Base-by-base conservation (phyloP, 306 rosid species). In the Fagus crenata region DNA sequence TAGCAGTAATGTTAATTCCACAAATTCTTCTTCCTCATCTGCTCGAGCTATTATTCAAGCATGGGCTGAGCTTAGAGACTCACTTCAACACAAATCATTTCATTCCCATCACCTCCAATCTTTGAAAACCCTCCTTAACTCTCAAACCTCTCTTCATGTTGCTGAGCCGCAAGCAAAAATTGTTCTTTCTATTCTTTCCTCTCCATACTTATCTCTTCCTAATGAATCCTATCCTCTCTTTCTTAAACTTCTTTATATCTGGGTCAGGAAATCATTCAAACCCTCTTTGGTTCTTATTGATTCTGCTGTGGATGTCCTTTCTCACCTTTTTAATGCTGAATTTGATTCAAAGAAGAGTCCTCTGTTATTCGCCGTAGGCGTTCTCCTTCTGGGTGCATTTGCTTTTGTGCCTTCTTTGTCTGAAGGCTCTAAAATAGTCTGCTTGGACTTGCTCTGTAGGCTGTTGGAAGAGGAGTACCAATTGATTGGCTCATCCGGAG, bases 121-220 rank as follows among this genome's bases (percentile, higher is more conserved):
- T 65, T 90, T 92, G 28, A 87, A 86, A 69, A 86, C 84, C 81
- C 89, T 94, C 1, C 84, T 84, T 31, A 85, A 82, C 84, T 90
- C 96, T 7, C 95, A 87, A 69, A 46, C 82, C 1, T 88, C 97
- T 8, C 92, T 94, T 14, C 91, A 90, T 67, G 97, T 92, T 22
- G 93, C 96, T 3, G 96, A 92, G 32, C 95, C 98, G 3, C 98
- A 90, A 73, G 97, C 93, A 2, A 88, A 79, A 81, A 89, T 94
- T 79, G 73, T 92, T 7, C 82, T 94, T 67, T 65, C 91, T 9
- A 83, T 94, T 82, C 85, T 94, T 12, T 84, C 93, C 28, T 78
- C 87, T 51, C 80, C 90, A 3, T 72, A 71, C 3, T 9, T 80
- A 35, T 80, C 84, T 79, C 86, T 93, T 75, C 88, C 93, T 6